A percentile compares a stretch with the other conserved stretches of the same genome.
Evolutionary conservation across 495 filamentous ascomycete species (phyloP).

Genomic region (Halenospora varia): DNA sequence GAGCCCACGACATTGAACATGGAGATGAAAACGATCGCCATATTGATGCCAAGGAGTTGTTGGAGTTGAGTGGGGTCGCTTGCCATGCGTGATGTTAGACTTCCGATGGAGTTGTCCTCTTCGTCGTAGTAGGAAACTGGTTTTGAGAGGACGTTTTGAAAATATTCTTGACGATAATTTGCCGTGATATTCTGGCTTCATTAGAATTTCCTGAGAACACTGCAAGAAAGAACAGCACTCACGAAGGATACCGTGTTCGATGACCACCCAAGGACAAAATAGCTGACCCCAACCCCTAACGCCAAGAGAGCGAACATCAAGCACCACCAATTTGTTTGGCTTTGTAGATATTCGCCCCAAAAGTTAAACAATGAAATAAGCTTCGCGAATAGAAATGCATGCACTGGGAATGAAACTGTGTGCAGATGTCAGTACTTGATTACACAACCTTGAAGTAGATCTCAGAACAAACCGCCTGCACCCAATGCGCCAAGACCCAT

Average conservation of each 20-base stretch:
- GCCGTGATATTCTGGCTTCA: constrained; percentile 29
- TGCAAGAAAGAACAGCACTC: constrained; percentile 29
- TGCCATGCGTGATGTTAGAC: constrained; percentile 51
- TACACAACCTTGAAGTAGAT: background rate
- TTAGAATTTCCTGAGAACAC: constrained; percentile 4
- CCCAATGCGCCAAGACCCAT: constrained; percentile 44
- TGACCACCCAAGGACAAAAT: constrained; percentile 35
- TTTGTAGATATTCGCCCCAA: constrained; percentile 35
- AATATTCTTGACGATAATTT: constrained; percentile 56
- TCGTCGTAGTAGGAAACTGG: constrained; percentile 54
- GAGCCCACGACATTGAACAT: constrained; percentile 46
- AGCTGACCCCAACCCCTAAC: constrained; percentile 33
- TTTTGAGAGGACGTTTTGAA: constrained; percentile 52
- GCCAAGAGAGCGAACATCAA: constrained; percentile 52
- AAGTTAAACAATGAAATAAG: constrained; percentile 45
- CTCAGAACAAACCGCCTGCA: constrained; percentile 44
- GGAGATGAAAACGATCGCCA: constrained; percentile 32
- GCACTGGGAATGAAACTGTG: constrained; percentile 40
- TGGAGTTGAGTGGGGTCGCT: constrained; percentile 58
- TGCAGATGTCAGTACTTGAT: constrained; percentile 10
- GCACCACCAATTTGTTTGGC: constrained; percentile 54
- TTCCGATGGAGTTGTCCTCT: constrained; percentile 55
- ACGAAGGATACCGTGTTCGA: constrained; percentile 25
- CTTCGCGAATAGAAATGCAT: constrained; percentile 47
- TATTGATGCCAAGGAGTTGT: constrained; percentile 53